Evolutionary conservation across 139 green algal genomes (phyloP).

Genomic region (Parachlorella kessleri): DNA sequence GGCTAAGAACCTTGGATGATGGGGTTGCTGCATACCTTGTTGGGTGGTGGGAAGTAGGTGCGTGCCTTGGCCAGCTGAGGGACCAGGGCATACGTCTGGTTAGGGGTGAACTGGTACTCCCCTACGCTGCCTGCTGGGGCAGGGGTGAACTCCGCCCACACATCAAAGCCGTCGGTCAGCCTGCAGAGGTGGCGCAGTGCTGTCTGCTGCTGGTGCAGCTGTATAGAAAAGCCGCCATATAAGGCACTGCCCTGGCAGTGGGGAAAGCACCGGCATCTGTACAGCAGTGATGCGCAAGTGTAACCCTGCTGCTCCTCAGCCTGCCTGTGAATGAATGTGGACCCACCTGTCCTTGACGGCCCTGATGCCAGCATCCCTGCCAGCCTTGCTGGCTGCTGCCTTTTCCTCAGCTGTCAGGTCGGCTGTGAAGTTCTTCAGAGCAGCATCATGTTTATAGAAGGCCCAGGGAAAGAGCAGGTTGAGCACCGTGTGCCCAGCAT

Average conservation of each 20-base stretch:
- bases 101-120: constrained; percentile 3
- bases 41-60: too few relatives aligned
- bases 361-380: not conserved
- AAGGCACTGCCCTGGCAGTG: too few relatives aligned
- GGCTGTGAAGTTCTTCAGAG: not conserved
- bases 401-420: not conserved
- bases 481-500: constrained; percentile 16
- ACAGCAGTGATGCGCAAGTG: too few relatives aligned
- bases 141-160: constrained; percentile 1
- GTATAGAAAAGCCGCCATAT: too few relatives aligned
- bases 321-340: too few relatives aligned
- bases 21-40: too few relatives aligned
- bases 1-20: too few relatives aligned
- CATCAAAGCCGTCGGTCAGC: constrained; percentile 9
- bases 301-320: too few relatives aligned
- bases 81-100: constrained; percentile 2
- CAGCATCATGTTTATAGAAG: constrained; percentile 4
- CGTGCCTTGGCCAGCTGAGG: constrained; percentile 25
- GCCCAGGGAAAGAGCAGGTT: constrained; percentile 11
- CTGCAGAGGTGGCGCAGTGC: too few relatives aligned
- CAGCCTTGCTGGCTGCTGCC: not conserved
- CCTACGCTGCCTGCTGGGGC: not conserved
- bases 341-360: not conserved
- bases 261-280: too few relatives aligned
- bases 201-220: too few relatives aligned